Evolutionary conservation across 352 stramenopile species (phyloP), one percentile per base, ranked within the genome.

Genomic region (Globisporangium cederbergense): DNA sequence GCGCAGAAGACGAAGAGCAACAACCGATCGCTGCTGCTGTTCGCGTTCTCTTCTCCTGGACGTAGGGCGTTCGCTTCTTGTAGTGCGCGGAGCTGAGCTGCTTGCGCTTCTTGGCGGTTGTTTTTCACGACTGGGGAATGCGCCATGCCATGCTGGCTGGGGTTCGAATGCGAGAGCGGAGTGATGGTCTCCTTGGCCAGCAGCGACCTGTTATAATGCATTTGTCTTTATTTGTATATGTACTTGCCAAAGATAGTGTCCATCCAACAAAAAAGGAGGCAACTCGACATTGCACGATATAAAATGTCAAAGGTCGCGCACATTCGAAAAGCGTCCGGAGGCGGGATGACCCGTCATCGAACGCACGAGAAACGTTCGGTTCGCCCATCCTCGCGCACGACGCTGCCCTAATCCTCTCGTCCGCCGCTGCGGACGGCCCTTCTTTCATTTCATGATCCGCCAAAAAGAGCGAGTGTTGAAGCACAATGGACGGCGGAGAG

Each of bases 11-110:
- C 34, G 58, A 64, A 57, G 50, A 57, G 49, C 58, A 64, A 64
- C 58, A 64, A 64, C 58, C 58, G 58, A 64, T 57, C 58, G 58
- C 58, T 64, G 58, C 58, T 64, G 58, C 58, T 64, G 43, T 53
- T 58, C 22, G 16, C 38, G 46, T 16, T 56, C 25, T 64, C n/a
- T 47, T 64, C 46, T 64, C 25, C 45, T 45, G 34, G 10, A 36
- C 18, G 56, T 25, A 18, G 40, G 55, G 47, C 20, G 58, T 49
- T 36, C 8, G 30, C 13, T 30, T 43, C 32, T n/a, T 40, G 11
- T 10, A 11, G 34, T 10, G 34, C 34, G 34, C 34, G 34, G 34
- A 14, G 38, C 4, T 46, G 58, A 9, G 57, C 40, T 20, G 32
- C 25, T 25, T 58, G 58, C 28, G 45, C 47, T 64, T 57, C 28